Percentiles rank a stretch among this genome's conserved stretches.
phyloP scores from a whole-genome alignment of 495 filamentous ascomycete species.

The Cercophora newfieldiana region DNA sequence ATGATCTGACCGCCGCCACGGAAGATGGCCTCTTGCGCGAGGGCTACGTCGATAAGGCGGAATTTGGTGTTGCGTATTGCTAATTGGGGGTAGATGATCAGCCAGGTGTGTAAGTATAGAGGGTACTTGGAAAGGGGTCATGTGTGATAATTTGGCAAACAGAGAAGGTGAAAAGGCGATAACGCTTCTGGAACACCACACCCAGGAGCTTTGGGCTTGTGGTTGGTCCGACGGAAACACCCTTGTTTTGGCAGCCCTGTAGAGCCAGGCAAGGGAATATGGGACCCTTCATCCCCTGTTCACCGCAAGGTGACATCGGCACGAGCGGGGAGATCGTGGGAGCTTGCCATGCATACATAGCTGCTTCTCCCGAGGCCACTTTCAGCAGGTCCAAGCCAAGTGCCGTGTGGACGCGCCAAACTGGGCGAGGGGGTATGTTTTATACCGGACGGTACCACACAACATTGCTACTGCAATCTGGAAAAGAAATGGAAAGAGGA shows the following conservation, averaged over 20 bases:
- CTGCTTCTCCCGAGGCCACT: not conserved
- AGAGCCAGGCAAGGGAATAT: not conserved
- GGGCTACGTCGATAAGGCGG: conserved; percentile 83
- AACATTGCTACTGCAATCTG: too few relatives aligned
- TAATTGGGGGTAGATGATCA: not conserved
- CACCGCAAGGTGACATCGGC: not conserved
- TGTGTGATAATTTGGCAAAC: not conserved
- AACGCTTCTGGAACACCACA: not conserved
- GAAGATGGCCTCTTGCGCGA: conserved; percentile 88
- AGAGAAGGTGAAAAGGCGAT: not conserved
- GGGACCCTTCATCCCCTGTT: not conserved
- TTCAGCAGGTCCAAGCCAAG: not conserved
- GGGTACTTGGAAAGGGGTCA: not conserved
- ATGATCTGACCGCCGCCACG: conserved; percentile 96
- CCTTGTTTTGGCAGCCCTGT: not conserved
- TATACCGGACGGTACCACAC: not conserved
- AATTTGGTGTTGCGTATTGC: conserved; percentile 97
- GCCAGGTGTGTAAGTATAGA: not conserved
- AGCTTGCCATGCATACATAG: not conserved
- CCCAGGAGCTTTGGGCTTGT: not conserved
- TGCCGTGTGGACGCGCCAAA: not conserved
- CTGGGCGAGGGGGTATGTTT: not conserved
- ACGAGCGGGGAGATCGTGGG: not conserved
- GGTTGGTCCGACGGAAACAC: not conserved
- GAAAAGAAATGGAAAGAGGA: not conserved